Evolutionary conservation across 148 eudicot species (phyloP).

Genomic region (Persicaria maculosa): DNA sequence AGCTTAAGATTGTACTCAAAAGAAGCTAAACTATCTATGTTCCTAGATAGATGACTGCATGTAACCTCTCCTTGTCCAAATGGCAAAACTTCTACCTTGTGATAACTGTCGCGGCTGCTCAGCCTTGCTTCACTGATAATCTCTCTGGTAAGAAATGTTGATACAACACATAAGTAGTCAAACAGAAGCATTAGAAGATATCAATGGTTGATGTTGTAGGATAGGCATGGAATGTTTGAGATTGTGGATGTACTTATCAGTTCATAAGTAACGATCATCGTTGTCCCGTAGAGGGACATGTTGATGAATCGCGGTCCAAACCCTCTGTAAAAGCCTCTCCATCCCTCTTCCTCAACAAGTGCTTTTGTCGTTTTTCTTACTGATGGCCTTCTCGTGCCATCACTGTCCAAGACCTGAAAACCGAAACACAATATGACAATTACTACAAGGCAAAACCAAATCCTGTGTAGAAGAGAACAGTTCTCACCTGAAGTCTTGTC

Average conservation of each 20-base stretch:
- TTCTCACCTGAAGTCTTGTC: conserved; percentile 65
- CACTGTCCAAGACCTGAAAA: conserved; percentile 51
- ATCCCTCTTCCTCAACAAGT: conserved; percentile 61
- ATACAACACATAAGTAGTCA: not conserved
- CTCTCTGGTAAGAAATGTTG: not conserved
- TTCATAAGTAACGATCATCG: conserved; percentile 81
- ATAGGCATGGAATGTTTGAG: not conserved
- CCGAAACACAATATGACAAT: not conserved
- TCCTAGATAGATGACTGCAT: no score
- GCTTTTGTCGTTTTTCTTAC: conserved; percentile 48
- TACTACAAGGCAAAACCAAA: not conserved
- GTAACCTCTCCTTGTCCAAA: no score
- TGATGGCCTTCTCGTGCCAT: conserved; percentile 63
- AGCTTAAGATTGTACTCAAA: no score
- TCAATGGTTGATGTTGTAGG: not conserved
- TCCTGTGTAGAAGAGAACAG: not conserved
- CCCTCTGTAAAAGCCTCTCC: conserved; percentile 75
- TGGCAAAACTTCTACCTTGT: no score
- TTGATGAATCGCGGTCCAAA: conserved; percentile 74
- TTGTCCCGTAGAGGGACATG: conserved; percentile 76
- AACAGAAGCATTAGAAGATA: not conserved
- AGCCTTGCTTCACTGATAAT: conserved; percentile 4
- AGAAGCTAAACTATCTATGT: no score
- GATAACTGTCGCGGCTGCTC: not conserved
- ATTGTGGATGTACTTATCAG: conserved; percentile 42